A percentile compares a stretch with the other conserved stretches of the same genome.
phyloP scores from a whole-genome alignment of 2,329 filamentous ascomycete genomes.

The Cladorrhinum sp. region DNA sequence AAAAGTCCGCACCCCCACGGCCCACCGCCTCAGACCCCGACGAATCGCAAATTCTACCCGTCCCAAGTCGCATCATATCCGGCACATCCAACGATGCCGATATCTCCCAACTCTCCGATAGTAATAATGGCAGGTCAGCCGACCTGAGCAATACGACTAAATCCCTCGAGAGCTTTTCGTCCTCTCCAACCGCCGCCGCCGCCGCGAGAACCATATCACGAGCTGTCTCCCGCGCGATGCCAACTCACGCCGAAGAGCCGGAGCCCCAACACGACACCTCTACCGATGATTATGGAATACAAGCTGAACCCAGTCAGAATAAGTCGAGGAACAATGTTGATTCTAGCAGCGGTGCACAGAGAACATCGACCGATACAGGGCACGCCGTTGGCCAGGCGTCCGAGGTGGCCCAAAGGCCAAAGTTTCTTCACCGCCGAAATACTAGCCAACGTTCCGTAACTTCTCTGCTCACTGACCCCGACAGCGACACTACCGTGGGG shows the following conservation, averaged over 20 bases:
- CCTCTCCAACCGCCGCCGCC: conserved; percentile 55
- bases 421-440: conserved; percentile 56
- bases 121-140: conserved; percentile 13
- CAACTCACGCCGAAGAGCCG: background rate
- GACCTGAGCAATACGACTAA: conserved; percentile 43
- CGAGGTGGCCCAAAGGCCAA: conserved; percentile 48
- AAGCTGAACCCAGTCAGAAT: background rate
- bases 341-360: conserved; percentile 27
- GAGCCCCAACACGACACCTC: conserved; percentile 7
- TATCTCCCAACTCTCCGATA: conserved; percentile 14
- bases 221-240: conserved; percentile 43
- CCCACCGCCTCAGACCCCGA: conserved; percentile 17
- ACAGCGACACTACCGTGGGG: conserved; percentile 71
- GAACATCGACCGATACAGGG: conserved; percentile 38
- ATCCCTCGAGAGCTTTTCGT: conserved; percentile 51
- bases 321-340: conserved; percentile 32
- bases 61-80: conserved; percentile 15
- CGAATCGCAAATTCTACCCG: conserved; percentile 25
- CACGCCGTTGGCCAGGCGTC: conserved; percentile 47
- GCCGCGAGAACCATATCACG: conserved; percentile 53
- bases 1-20: conserved; percentile 24
- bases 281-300: conserved; percentile 8
- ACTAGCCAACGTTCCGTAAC: conserved; percentile 59
- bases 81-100: conserved; percentile 11
- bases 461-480: conserved; percentile 53